These are phyloP conservation scores for Bipolaris sorokiniana DNA, from an alignment of 2,329 filamentous ascomycete species.

Conservation along the genomic window DNA sequence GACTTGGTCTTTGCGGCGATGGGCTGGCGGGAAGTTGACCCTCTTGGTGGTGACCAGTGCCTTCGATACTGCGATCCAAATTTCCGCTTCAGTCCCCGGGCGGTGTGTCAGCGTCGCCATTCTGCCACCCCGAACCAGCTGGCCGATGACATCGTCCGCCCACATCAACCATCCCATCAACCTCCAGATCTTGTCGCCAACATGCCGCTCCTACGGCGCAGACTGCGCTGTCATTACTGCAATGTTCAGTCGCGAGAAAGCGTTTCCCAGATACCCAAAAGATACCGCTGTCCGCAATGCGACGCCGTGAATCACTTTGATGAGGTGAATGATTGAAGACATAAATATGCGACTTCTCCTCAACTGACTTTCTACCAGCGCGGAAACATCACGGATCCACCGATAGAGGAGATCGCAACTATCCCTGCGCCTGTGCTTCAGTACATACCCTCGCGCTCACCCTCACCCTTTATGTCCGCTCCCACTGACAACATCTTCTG, in stretches of 20 bases:
- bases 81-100: constrained; percentile 24
- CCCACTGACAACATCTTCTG: constrained; percentile 64
- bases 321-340: constrained; percentile 61
- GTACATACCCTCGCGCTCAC: constrained; percentile 35
- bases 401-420: constrained; percentile 56
- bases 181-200: constrained; percentile 10
- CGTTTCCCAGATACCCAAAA: constrained; percentile 28
- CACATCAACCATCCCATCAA: constrained; percentile 2
- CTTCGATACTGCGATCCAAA: constrained; percentile 17
- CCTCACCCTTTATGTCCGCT: constrained; percentile 31
- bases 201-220: constrained; percentile 45
- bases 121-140: constrained; percentile 20
- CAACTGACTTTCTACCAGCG: constrained; percentile 60
- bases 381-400: constrained; percentile 89
- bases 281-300: constrained; percentile 63
- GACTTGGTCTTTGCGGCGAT: not conserved
- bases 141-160: constrained; percentile 18
- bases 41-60: constrained; percentile 14
- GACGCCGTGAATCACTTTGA: constrained; percentile 90
- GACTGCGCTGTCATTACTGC: constrained; percentile 47
- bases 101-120: constrained; percentile 25
- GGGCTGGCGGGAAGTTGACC: constrained; percentile 1
- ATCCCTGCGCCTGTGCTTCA: constrained; percentile 28
- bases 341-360: not conserved
- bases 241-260: constrained; percentile 32